These are phyloP conservation scores for Solidago caesia DNA, from an alignment of 129 eudicot genomes.

Conservation along the genomic window DNA sequence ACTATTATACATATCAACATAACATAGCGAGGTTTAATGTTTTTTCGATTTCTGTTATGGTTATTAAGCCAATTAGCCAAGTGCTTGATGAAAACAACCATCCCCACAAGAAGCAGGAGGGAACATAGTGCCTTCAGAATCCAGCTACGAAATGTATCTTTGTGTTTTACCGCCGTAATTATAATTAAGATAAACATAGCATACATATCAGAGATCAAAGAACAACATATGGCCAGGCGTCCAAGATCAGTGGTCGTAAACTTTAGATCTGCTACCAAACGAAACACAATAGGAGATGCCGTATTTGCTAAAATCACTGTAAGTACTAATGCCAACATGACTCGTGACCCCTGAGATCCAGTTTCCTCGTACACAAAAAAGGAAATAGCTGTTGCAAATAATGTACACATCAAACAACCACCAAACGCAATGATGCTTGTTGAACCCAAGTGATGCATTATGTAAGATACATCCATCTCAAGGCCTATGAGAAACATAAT, in stretches of 20 bases:
- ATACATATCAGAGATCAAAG: slow-evolving; percentile 54
- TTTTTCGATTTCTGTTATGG: slow-evolving; percentile 54
- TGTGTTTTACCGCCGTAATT: slow-evolving; percentile 34
- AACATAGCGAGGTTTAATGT: slow-evolving; percentile 55
- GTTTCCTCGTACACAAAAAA: slow-evolving; percentile 51
- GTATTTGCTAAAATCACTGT: slow-evolving; percentile 58
- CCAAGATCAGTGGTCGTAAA: slow-evolving; percentile 71
- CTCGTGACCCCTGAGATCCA: slow-evolving; percentile 33
- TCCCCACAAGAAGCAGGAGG: slow-evolving; percentile 37
- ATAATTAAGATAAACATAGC: slow-evolving; percentile 47
- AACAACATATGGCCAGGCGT: slow-evolving; percentile 60
- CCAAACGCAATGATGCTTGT: slow-evolving; percentile 48
- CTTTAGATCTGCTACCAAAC: slow-evolving; percentile 63
- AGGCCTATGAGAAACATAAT: slow-evolving; percentile 90
- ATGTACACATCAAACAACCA: slow-evolving; percentile 53
- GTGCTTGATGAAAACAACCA: slow-evolving; percentile 40
- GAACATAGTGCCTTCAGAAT: slow-evolving; percentile 33
- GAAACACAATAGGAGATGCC: slow-evolving; percentile 66
- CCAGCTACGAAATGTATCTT: slow-evolving; percentile 26
- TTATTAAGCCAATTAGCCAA: slow-evolving; percentile 56
- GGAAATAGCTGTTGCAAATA: slow-evolving; percentile 61
- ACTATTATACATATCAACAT: slow-evolving; percentile 46
- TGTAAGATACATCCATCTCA: slow-evolving; percentile 59
- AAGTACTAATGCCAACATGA: slow-evolving; percentile 49
- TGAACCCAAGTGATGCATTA: slow-evolving; percentile 47